Percentiles rank a stretch among this genome's conserved stretches.
Evolutionary conservation across 108 stramenopile species (phyloP).

Genomic region (Tribonema minus): DNA sequence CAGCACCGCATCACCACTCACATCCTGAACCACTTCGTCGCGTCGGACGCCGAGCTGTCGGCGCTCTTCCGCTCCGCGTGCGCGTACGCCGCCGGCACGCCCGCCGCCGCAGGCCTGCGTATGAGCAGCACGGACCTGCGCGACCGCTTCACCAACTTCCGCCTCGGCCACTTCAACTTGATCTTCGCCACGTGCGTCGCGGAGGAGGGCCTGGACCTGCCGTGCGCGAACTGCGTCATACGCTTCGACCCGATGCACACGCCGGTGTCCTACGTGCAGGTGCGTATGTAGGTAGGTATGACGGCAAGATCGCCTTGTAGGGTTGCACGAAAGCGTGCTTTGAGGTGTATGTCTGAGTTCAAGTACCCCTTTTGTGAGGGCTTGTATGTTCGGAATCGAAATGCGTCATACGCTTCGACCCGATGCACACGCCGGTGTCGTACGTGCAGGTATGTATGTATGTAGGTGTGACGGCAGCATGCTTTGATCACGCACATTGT

Average conservation of each 20-base stretch:
- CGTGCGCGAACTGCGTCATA: not conserved
- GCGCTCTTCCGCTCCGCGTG: not conserved
- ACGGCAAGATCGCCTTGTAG: too few relatives aligned
- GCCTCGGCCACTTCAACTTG: not conserved
- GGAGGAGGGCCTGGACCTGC: not conserved
- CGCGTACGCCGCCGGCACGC: not conserved
- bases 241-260: not conserved
- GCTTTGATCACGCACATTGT: too few relatives aligned
- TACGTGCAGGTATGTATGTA: not conserved
- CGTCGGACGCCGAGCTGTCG: not conserved
- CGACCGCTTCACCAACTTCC: not conserved
- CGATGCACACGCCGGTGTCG: not conserved
- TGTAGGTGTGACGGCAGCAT: too few relatives aligned
- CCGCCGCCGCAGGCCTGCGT: not conserved
- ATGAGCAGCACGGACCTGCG: not conserved
- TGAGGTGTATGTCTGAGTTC: too few relatives aligned
- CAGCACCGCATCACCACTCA: not conserved
- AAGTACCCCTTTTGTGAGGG: too few relatives aligned
- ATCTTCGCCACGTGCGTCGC: not conserved
- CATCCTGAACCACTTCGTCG: not conserved
- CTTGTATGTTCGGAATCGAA: too few relatives aligned
- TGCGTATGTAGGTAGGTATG: too few relatives aligned
- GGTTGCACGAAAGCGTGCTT: too few relatives aligned
- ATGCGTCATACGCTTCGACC: not conserved
- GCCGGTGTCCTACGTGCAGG: not conserved